These are phyloP conservation scores for Senna tora DNA, from an alignment of 306 rosid genomes.

Conservation along the genomic window DNA sequence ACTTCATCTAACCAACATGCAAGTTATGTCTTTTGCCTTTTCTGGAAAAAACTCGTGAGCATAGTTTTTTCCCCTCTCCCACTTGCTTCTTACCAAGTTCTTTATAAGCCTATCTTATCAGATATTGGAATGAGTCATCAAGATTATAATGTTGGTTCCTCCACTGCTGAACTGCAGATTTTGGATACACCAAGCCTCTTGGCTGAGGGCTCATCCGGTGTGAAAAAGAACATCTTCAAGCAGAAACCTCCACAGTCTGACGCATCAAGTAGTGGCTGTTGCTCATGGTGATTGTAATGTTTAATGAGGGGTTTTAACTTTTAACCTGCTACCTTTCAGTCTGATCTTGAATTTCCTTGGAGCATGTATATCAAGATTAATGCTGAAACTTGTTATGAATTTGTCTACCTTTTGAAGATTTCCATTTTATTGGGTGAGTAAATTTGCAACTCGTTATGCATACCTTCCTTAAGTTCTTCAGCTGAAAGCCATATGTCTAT, in stretches of 20 bases:
- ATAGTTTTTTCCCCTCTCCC: neutral
- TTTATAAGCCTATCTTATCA: neutral
- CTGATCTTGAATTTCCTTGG: slow-evolving; percentile 24
- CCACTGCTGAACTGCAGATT: slow-evolving; percentile 51
- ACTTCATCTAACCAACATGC: neutral
- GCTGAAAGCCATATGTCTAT: neutral
- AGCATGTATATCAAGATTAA: slow-evolving; percentile 18
- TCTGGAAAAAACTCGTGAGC: neutral
- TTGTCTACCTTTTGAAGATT: slow-evolving; percentile 10
- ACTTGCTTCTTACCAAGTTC: slow-evolving; percentile 10
- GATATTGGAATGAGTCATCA: slow-evolving; percentile 7
- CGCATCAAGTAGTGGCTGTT: slow-evolving; percentile 64
- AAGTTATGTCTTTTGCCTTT: neutral
- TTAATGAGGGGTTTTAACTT: slow-evolving; percentile 2
- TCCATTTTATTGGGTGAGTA: slow-evolving; percentile 22
- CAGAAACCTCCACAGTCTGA: slow-evolving; percentile 51
- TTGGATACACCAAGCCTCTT: slow-evolving; percentile 83
- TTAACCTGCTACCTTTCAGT: slow-evolving; percentile 3
- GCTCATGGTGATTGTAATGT: slow-evolving; percentile 53
- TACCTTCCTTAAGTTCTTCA: neutral
- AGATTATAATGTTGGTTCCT: slow-evolving; percentile 7
- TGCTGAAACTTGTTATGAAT: slow-evolving; percentile 25
- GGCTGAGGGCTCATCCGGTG: slow-evolving; percentile 69
- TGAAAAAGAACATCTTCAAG: slow-evolving; percentile 72
- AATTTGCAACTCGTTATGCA: neutral